Evolutionary conservation across 148 eudicot genomes (phyloP), one percentile per base, ranked within the genome.

Genomic region (Silene uniflora): DNA sequence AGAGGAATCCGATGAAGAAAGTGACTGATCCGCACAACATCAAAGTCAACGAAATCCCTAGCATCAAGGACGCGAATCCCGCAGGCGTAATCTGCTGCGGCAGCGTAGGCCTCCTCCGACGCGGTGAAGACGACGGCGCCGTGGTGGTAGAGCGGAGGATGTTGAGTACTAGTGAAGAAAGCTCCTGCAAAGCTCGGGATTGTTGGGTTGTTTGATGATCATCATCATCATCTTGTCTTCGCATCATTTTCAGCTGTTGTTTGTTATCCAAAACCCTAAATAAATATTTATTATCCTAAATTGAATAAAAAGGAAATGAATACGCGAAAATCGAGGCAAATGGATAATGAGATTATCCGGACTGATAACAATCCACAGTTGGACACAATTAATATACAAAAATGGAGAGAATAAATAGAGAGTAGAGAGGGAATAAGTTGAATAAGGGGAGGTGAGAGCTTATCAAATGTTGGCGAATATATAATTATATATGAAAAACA

Each of bases 11-110:
- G 0, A 96, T 83, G 17, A 91, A 92, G 69, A 95, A 95, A 21
- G 99, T 96, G 1, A 96, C 89, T 23, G 94, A 96, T 21, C 99
- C 99, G 78, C 99, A 92, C 0, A 96, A 76, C 99, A 96, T 96
- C 83, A 96, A 27, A 14, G 99, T 80, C 64, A 92, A 46, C 22
- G 99, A 91, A 2, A 96, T 82, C 69, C 99, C 99, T 25, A 96
- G 55, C 82, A 96, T 81, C 87, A 96, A 61, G 66, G 98, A 89
- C 55, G 98, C 99, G 46, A 96, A 92, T 17, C 98, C 99, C 49
- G 94, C 90, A 73, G 98, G 97, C 22, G 98, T 81, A 1, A 96
- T 86, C 76, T 83, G 87, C 78, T 87, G 83, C 75, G 81, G 25
- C 44, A 84, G 35, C 61, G 75, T 10, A 67, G 60, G 35, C 77